Percentiles rank a stretch among this genome's conserved stretches.
Evolutionary conservation across 306 rosid genomes (phyloP).

Genomic region (Trifolium dubium): DNA sequence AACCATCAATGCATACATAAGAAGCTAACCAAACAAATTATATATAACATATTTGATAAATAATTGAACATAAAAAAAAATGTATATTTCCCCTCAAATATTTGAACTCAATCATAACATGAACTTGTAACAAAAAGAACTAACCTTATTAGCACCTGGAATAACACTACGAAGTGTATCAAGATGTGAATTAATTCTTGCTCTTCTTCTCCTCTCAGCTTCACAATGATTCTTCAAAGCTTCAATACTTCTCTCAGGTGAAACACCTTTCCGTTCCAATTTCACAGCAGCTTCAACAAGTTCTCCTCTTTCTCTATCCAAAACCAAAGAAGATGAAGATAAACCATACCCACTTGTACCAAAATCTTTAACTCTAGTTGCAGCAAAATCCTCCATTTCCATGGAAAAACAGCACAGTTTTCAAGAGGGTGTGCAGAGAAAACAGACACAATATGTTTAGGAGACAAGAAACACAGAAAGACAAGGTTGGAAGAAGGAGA

Average conservation of each 20-base stretch:
- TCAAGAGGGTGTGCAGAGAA: neutral
- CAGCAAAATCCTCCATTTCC: slow-evolving; percentile 58
- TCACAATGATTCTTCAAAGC: slow-evolving; percentile 83
- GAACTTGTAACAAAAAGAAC: slow-evolving; percentile 19
- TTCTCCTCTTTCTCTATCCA: slow-evolving; percentile 63
- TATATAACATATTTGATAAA: too few species aligned
- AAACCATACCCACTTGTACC: slow-evolving; percentile 60
- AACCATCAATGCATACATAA: too few species aligned
- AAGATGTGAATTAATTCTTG: slow-evolving; percentile 72
- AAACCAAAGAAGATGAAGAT: slow-evolving; percentile 64
- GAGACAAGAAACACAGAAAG: slow-evolving; percentile 19
- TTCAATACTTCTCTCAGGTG: slow-evolving; percentile 61
- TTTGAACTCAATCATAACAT: slow-evolving; percentile 21
- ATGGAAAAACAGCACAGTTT: slow-evolving; percentile 16
- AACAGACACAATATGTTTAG: neutral
- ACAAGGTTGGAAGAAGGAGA: slow-evolving; percentile 8
- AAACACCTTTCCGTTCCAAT: slow-evolving; percentile 50
- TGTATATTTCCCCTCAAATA: too few species aligned
- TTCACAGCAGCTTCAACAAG: slow-evolving; percentile 60
- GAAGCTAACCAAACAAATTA: neutral
- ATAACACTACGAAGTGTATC: slow-evolving; percentile 62
- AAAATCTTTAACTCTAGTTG: slow-evolving; percentile 19
- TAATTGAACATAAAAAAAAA: too few species aligned
- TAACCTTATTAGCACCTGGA: slow-evolving; percentile 79
- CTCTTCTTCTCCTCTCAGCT: slow-evolving; percentile 74